Base-by-base conservation (phyloP, 768 basidiomycete species). In the Asterophora parasitica region DNA sequence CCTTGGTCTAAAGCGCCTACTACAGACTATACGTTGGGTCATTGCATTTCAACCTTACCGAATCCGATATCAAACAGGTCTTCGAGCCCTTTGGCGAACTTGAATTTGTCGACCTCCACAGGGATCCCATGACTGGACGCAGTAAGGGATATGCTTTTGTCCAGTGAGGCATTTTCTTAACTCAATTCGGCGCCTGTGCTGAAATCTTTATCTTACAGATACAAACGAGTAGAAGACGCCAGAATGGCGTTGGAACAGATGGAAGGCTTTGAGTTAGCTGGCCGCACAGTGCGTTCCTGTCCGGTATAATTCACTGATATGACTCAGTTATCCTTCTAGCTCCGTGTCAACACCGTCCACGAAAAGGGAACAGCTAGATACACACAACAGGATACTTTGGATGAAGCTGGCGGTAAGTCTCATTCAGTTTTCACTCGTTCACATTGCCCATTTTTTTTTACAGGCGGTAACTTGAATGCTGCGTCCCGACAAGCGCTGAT, bases 91-190 rank as follows among this genome's bases (percentile, higher is more conserved):
- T 98, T 66, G 96, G 96, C 59, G 90, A 94, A 70, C 77, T 99
- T 57, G 95, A 95, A 69, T 94, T 94, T 72, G 93, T 99, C 65
- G 95, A 99, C 76, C 79, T 98, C 61, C 96, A 96, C 68, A 83
- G 88, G 65, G 93, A 97, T 66, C 88, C 91, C 3, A 83, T 82
- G 79, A 93, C 93, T 42, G 93, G 93, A 32, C 83, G 92, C 59
- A 94, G 92, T 71, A 97, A 98, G 66, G 96, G 96, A 31, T 97
- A 95, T 67, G 92, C 92, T 11, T 99, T 98, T 62, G 88, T 99
- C 33, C 95, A 99, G 88, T 98, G 61, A 56, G 85, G 69, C 8
- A 10, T 42, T n/a, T 20, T 15, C 35, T 42, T 36, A 16, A 33
- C 20, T 23, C 13, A 28, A 20, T 10, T 42, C 17, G 8, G 41